Percentiles rank a stretch among this genome's conserved stretches.
Evolutionary conservation across 805 yeast genomes (phyloP).

Genomic region (Nakazawaea ernobii): DNA sequence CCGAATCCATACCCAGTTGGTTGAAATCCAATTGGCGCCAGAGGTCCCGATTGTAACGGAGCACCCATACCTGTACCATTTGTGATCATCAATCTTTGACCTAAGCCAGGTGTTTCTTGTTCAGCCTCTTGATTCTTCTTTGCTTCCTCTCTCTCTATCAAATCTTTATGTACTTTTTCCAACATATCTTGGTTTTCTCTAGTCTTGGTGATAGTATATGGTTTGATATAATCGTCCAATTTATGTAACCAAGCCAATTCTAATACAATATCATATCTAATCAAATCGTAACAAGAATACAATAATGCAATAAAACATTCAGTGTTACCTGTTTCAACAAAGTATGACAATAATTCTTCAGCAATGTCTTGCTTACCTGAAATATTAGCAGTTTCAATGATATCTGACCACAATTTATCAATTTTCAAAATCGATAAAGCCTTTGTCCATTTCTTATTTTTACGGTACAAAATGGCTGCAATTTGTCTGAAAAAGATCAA

Average conservation of each 20-base stretch:
- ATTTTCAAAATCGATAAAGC: conserved; percentile 82
- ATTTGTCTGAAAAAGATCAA: conserved; percentile 92
- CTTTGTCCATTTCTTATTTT: conserved; percentile 90
- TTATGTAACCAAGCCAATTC: conserved; percentile 90
- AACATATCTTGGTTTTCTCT: conserved; percentile 72
- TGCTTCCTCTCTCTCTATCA: conserved; percentile 59
- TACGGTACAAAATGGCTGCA: conserved; percentile 89
- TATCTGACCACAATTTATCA: conserved; percentile 93
- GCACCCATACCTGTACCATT: conserved; percentile 52
- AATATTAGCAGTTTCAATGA: conserved; percentile 84
- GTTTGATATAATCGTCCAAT: conserved; percentile 80
- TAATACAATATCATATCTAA: conserved; percentile 76
- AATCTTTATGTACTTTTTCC: conserved; percentile 60
- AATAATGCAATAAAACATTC: conserved; percentile 91
- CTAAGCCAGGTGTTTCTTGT: conserved; percentile 38
- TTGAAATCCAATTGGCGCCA: conserved; percentile 50
- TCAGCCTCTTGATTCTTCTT: conserved; percentile 44
- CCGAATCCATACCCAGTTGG: conserved; percentile 73
- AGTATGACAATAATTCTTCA: conserved; percentile 82
- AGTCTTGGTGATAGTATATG: conserved; percentile 80
- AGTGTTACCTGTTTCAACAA: conserved; percentile 94
- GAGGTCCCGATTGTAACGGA: conserved; percentile 21
- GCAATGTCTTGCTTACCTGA: conserved; percentile 78
- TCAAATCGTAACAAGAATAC: conserved; percentile 75
- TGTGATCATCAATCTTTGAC: conserved; percentile 76